Evolutionary conservation across 2,329 filamentous ascomycete genomes (phyloP), one percentile per base, ranked within the genome.

Genomic region (Fusarium heterosporum): DNA sequence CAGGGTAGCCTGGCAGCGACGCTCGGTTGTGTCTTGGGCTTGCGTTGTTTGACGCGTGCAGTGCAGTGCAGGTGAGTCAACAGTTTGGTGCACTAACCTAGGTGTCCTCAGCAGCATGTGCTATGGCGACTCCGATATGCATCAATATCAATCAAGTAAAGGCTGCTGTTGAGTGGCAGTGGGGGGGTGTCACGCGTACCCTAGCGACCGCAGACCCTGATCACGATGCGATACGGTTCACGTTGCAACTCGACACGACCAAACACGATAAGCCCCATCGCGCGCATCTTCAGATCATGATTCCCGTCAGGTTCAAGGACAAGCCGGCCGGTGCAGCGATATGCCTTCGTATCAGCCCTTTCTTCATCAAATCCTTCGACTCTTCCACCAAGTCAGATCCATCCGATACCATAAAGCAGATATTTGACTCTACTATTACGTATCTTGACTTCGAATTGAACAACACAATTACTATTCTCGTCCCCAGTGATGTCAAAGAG

Each of bases 261-360:
- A 39, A 49, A 6, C 28, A 26, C 11, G 51, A 51, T 12, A 41
- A 22, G 11, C 39, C 39, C 14, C 25, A 10, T 8, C 9, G 19
- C 6, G 58, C 55, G 30, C 58, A 47, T 26, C 48, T 61, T 14
- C 55, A 61, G 25, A 19, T 60, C 3, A 22, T n/a, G 6, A 39
- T 61, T 13, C 58, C 58, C 12, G 16, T 60, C 8, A 48, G 55
- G 19, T 60, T 60, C 30, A 61, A 61, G 26, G 47, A 54, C 3
- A 60, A 60, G n/a, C 55, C 58, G 3, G 19, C 41, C 19, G 47
- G 55, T 8, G 47, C 47, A n/a, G 55, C 29, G 1, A 6, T 61
- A 16, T 43, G 36, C 26, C 36, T 61, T 7, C 47, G 47, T 0
- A 48, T 61, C 13, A 59, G 38, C 12, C 55, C 55, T 4, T 46